Base-by-base conservation (phyloP, 495 filamentous ascomycete genomes). In the Pseudevernia furfuracea region DNA sequence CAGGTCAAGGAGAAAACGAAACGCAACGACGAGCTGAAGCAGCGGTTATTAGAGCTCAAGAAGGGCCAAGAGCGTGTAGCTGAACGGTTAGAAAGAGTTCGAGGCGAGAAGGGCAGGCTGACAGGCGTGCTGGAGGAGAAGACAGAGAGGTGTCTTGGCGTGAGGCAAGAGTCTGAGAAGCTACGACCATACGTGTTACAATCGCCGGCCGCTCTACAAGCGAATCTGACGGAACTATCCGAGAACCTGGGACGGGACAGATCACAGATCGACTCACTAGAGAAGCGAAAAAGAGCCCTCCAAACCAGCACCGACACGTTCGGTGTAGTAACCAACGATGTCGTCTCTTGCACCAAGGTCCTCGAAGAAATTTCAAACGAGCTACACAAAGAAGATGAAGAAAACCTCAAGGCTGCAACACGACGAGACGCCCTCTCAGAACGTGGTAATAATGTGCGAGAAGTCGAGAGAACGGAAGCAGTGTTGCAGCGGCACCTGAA, bases 261-360 rank as follows among this genome's bases (percentile, higher is more conserved):
- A 67, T 79, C 84, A 14, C 86, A 89, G 41, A 94, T 95, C 63
- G 94, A 98, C 72, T 78, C 83, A 3, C 84, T 97, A 60, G 95
- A 97, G 72, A 86, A 89, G 61, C 83, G 92, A 41, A 84, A 87
- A 15, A 82, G 95, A 48, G 94, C 92, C 7, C 79, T 98, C n/a
- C 92, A 97, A 71, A 96, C 92, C 4, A 92, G 88, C 25, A 86
- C 87, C 9, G 92, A 97, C 74, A 91, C 91, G 1, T 97, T 97
- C 69, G 81, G 82, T 7, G 85, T 93, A 1, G 90, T 97, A 12
- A 78, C 85, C 11, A 83, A 87, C 41, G 93, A 97, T 70, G 90
- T 97, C 17, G 82, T 85, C 8, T 86, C 87, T 0, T 95, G 91
- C 68, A 89, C 89, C 58, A 92, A 91, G 71, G 80, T 97, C 36